phyloP scores from a whole-genome alignment of 768 basidiomycete genomes.

The Mycena rebaudengoi region DNA sequence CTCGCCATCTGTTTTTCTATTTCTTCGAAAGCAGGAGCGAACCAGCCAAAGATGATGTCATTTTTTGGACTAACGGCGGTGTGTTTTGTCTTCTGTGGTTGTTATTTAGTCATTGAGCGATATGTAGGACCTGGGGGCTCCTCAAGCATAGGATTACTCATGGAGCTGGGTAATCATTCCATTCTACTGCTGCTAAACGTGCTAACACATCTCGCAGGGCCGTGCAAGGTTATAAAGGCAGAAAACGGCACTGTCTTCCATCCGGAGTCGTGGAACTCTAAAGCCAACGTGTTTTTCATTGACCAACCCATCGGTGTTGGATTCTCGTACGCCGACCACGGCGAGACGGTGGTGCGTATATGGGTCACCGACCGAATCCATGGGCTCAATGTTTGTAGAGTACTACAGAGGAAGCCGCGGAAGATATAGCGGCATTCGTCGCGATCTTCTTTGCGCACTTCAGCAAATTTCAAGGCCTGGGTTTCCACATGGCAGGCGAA shows the following conservation, averaged over 20 bases:
- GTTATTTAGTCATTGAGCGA: conserved; percentile 63
- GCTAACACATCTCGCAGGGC: conserved; percentile 30
- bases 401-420: conserved; percentile 60
- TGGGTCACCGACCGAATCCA: conserved; percentile 46
- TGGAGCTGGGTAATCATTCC: conserved; percentile 58
- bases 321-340: conserved; percentile 52
- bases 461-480: conserved; percentile 56
- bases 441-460: conserved; percentile 66
- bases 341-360: conserved; percentile 33
- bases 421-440: conserved; percentile 63
- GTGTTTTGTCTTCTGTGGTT: conserved; percentile 42
- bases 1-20: conserved; percentile 61
- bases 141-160: conserved; percentile 55
- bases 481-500: conserved; percentile 55
- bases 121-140: conserved; percentile 46
- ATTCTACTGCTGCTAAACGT: background rate
- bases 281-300: conserved; percentile 56
- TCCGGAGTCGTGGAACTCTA: conserved; percentile 57
- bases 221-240: conserved; percentile 58
- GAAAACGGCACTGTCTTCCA: conserved; percentile 50
- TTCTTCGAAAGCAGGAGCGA: conserved; percentile 59
- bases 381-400: conserved; percentile 47
- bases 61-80: conserved; percentile 57
- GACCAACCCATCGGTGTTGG: conserved; percentile 55
- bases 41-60: conserved; percentile 47